These are phyloP conservation scores for Mortierella sp. DNA, from an alignment of 371 early-diverging fungal species.

Conservation along the genomic window DNA sequence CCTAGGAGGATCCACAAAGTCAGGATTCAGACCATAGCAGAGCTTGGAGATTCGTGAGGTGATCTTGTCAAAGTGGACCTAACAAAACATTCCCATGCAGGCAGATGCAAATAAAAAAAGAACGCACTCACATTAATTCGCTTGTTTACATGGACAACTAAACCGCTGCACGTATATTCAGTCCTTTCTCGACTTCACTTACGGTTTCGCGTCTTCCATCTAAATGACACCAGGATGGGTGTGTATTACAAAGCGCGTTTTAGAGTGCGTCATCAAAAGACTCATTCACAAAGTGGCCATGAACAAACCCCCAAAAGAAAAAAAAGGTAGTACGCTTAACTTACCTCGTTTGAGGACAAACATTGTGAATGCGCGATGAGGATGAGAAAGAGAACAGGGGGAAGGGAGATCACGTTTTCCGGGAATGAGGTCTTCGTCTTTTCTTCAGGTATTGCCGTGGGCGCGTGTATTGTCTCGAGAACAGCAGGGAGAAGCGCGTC, in stretches of 20 bases:
- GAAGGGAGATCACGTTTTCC: background rate
- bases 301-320: too few relatives aligned
- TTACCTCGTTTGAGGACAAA: constrained; percentile 55
- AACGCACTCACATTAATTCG: too few relatives aligned
- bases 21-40: constrained; percentile 92
- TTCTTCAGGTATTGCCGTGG: background rate
- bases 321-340: background rate
- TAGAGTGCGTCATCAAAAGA: too few relatives aligned
- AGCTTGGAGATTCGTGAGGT: constrained; percentile 82
- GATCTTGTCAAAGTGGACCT: constrained; percentile 59
- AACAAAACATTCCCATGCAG: background rate
- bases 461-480: background rate
- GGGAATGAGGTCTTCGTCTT: background rate
- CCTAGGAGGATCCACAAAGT: constrained; percentile 91
- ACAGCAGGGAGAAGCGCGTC: background rate
- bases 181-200: constrained; percentile 4
- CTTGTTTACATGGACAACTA: too few relatives aligned
- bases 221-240: constrained; percentile 1
- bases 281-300: too few relatives aligned
- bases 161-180: background rate
- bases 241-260: background rate
- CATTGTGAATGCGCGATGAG: constrained; percentile 15
- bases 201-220: constrained; percentile 56
- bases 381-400: background rate
- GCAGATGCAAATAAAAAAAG: too few relatives aligned